Percentiles rank a stretch among this genome's conserved stretches.
Conservation (phyloP, 805 yeast species). For the Brettanomyces naardenensis region DNA sequence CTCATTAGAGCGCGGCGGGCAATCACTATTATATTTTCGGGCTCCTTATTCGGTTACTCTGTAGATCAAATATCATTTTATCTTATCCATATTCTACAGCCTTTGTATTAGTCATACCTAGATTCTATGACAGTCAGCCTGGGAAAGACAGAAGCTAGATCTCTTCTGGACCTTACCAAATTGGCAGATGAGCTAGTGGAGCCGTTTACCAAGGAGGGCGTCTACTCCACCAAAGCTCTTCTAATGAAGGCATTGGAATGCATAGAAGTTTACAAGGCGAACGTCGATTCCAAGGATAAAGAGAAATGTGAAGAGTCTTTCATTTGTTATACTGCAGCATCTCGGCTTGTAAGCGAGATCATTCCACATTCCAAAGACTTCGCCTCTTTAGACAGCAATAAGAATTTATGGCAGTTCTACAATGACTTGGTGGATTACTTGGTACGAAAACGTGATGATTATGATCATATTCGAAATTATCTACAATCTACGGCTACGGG, state of each 20-base stretch:
- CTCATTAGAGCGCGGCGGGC: too few species aligned
- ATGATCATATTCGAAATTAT: slow-evolving; percentile 8
- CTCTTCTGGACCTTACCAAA: slow-evolving; percentile 6
- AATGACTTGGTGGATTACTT: slow-evolving; percentile 13
- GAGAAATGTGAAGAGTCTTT: slow-evolving; percentile 16
- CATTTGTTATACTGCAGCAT: slow-evolving; percentile 21
- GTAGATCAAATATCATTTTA: too few species aligned
- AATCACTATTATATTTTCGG: too few species aligned
- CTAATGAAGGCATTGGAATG: slow-evolving; percentile 21
- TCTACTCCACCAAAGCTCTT: slow-evolving; percentile 11
- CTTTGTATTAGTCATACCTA: too few species aligned
- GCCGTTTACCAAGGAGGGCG: neutral
- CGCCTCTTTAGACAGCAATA: slow-evolving; percentile 4
- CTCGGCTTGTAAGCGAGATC: slow-evolving; percentile 18
- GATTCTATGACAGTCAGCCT: too few species aligned
- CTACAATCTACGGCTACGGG: neutral
- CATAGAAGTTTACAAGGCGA: slow-evolving; percentile 14
- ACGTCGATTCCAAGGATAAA: slow-evolving; percentile 2
- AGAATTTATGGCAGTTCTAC: slow-evolving; percentile 13
- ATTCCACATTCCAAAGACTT: slow-evolving; percentile 18
- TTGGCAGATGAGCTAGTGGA: slow-evolving; percentile 8
- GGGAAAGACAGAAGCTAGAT: slow-evolving; percentile 1
- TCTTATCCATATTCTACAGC: too few species aligned
- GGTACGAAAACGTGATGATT: slow-evolving; percentile 10
- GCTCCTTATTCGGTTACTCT: too few species aligned